Conservation (phyloP, 176 grass and related monocot species). For the Aegilops umbellulata region DNA sequence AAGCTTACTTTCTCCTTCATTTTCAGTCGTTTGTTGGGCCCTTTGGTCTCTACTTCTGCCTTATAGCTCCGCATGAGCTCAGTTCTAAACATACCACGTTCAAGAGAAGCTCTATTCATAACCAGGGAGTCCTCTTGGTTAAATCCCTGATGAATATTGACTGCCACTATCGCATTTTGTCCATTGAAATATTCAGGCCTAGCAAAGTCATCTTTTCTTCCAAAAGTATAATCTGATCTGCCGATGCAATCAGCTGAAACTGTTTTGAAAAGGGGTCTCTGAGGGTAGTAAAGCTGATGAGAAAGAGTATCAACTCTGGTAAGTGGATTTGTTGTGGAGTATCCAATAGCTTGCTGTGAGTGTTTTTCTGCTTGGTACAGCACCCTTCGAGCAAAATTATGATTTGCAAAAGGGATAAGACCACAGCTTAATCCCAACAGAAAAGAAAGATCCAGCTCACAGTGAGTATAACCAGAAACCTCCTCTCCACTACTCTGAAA, state of each 20-base stretch:
- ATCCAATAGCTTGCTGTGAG: conserved; percentile 93
- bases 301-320: conserved; percentile 87
- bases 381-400: conserved; percentile 93
- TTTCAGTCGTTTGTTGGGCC: conserved; percentile 48
- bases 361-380: conserved; percentile 93
- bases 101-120: conserved; percentile 94
- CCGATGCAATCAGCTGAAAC: conserved; percentile 75
- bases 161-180: conserved; percentile 93
- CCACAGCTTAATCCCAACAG: conserved; percentile 86
- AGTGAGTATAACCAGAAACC: conserved; percentile 64
- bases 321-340: conserved; percentile 83
- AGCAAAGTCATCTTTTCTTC: conserved; percentile 55
- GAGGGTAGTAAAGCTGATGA: conserved; percentile 92
- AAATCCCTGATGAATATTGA: conserved; percentile 96
- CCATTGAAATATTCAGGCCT: conserved; percentile 94
- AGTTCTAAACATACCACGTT: conserved; percentile 90
- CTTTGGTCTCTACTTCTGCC: conserved; percentile 82
- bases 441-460: conserved; percentile 86
- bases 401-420: conserved; percentile 90
- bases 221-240: conserved; percentile 51
- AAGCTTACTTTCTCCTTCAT: conserved; percentile 79
- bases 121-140: conserved; percentile 98
- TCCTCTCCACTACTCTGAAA: conserved; percentile 33
- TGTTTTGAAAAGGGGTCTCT: conserved; percentile 92
- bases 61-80: conserved; percentile 90